phyloP scores from a whole-genome alignment of 1,139 yeast species.

The Keqinozyma sinolaborantium region DNA sequence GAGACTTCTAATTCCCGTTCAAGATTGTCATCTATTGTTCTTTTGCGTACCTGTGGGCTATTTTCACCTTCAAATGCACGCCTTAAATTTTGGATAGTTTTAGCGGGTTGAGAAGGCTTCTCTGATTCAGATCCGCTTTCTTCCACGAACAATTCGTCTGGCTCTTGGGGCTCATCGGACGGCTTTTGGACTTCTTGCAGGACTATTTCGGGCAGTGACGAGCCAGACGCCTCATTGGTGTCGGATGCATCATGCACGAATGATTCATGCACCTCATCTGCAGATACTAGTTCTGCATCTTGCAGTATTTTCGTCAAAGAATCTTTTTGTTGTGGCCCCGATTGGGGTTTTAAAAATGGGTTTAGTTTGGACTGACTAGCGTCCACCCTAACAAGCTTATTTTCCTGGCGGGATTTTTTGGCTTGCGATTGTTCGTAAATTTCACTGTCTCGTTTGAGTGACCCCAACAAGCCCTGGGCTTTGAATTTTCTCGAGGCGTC shows the following conservation, averaged over 20 bases:
- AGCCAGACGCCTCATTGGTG: not conserved
- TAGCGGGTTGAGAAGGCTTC: not conserved
- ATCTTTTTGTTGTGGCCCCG: not conserved
- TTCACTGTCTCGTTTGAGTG: slow-evolving; percentile 13
- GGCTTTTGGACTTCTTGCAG: not conserved
- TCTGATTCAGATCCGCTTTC: no score
- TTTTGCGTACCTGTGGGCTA: not conserved
- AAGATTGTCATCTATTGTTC: not conserved
- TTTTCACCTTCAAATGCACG: not conserved
- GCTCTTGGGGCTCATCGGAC: not conserved
- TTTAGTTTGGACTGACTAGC: slow-evolving; percentile 27
- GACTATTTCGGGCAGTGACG: not conserved
- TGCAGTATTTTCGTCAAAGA: not conserved
- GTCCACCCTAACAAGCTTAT: slow-evolving; percentile 73
- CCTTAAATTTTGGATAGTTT: not conserved
- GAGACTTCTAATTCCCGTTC: not conserved
- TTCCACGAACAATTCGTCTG: not conserved
- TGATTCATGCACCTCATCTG: not conserved
- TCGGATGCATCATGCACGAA: not conserved
- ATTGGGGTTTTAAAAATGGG: not conserved
- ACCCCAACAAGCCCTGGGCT: slow-evolving; percentile 51
- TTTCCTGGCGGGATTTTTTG: slow-evolving; percentile 49
- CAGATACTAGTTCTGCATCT: not conserved
- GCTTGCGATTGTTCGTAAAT: slow-evolving; percentile 8
- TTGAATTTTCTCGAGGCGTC: slow-evolving; percentile 71